A percentile compares a stretch with the other conserved stretches of the same genome.
phyloP scores from a whole-genome alignment of 495 filamentous ascomycete genomes.

The Talaromyces nanjingensis region DNA sequence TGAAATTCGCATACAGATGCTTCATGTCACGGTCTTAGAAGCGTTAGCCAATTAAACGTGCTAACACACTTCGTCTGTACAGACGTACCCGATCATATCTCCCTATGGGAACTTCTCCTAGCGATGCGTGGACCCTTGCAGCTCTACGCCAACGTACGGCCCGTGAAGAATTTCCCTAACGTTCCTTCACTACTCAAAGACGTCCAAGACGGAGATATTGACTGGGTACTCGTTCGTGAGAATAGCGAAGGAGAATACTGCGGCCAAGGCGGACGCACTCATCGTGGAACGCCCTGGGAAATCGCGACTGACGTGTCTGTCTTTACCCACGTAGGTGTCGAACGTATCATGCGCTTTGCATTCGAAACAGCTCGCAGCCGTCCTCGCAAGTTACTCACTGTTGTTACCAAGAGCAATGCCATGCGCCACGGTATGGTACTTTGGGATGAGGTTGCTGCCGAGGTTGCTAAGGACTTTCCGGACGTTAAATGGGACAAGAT shows the following conservation, averaged over 20 bases:
- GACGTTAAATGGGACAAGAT: slow-evolving; percentile 50
- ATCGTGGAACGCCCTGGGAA: slow-evolving; percentile 43
- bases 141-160: slow-evolving; percentile 48
- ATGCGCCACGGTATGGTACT: slow-evolving; percentile 52
- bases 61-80: slow-evolving; percentile 17
- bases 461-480: slow-evolving; percentile 42
- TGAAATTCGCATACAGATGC: not conserved
- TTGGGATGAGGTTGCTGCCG: slow-evolving; percentile 47
- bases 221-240: slow-evolving; percentile 53
- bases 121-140: slow-evolving; percentile 37
- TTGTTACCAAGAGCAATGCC: slow-evolving; percentile 54
- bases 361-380: slow-evolving; percentile 44
- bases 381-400: slow-evolving; percentile 44
- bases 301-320: slow-evolving; percentile 48
- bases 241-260: slow-evolving; percentile 54
- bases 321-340: slow-evolving; percentile 46
- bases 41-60: slow-evolving; percentile 8
- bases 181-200: slow-evolving; percentile 42
- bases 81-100: slow-evolving; percentile 53
- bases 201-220: slow-evolving; percentile 33
- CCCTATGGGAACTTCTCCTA: slow-evolving; percentile 48
- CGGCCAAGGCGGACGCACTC: slow-evolving; percentile 48
- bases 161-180: slow-evolving; percentile 42
- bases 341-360: slow-evolving; percentile 50
- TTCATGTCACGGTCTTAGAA: no score